Conservation (phyloP, 2,329 filamentous ascomycete species). For the Aspergillus pseudoglaucus region DNA sequence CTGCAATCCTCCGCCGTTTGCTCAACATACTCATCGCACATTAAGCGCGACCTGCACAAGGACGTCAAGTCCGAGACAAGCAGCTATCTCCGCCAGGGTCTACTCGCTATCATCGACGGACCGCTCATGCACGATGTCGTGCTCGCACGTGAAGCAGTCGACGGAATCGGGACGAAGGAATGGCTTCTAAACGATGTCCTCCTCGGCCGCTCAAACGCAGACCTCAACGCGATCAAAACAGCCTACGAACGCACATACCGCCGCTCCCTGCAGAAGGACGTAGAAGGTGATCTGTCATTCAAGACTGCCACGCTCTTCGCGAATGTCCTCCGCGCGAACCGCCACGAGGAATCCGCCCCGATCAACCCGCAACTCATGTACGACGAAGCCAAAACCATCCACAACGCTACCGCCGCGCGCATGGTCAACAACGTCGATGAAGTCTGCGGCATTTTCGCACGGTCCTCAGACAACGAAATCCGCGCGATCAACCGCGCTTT, state of each 20-base stretch:
- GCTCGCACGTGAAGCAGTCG: conserved; percentile 64
- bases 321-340: conserved; percentile 67
- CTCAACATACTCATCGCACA: conserved; percentile 59
- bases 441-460: conserved; percentile 71
- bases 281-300: conserved; percentile 72
- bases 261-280: conserved; percentile 61
- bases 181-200: conserved; percentile 78
- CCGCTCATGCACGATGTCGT: conserved; percentile 72
- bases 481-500: conserved; percentile 74
- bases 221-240: conserved; percentile 77
- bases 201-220: conserved; percentile 75
- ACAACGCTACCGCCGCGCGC: conserved; percentile 66
- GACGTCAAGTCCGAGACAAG: conserved; percentile 74
- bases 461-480: conserved; percentile 73
- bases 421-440: conserved; percentile 42
- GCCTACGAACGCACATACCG: conserved; percentile 65
- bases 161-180: conserved; percentile 81
- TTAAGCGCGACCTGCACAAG: conserved; percentile 60
- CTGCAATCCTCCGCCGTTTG: conserved; percentile 67
- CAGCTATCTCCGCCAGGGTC: conserved; percentile 65
- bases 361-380: conserved; percentile 68
- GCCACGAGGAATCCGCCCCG: conserved; percentile 71
- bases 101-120: conserved; percentile 69
- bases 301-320: conserved; percentile 83
- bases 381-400: conserved; percentile 67